Base-by-base conservation (phyloP, 179 eudicot genomes). In the Patellifolia procumbens region DNA sequence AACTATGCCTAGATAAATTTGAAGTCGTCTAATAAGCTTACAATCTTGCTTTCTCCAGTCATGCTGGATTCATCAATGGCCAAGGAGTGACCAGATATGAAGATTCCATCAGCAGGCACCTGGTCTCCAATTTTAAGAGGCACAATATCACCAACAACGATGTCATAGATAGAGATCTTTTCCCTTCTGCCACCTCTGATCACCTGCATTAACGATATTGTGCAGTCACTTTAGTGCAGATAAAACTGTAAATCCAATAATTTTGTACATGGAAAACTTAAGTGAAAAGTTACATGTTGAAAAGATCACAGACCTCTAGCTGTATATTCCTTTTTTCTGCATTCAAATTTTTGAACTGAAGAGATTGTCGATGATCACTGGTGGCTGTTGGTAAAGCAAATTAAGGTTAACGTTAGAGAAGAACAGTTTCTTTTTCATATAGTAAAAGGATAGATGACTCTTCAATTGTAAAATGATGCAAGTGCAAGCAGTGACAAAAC, bases 21-120 rank as follows among this genome's bases (percentile, higher is more conserved):
- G 52, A 70, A 55, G 72, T 74, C 37, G 73, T 74, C 85, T 55
- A 84, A 77, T 71, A 66, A 74, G 82, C 96, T 90, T 86, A 94
- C 98, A 79, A 86, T 88, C 87, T 90, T 91, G 92, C 97, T 92
- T 83, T 94, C 98, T 74, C 97, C 98, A 28, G 97, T 94, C 98
- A 94, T 92, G 88, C 98, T 92, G 16, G 97, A 94, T 87, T 94
- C 98, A 81, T 94, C 98, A 60, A 94, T 87, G 59, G 94, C 84
- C 74, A 94, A 88, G 73, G 92, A 86, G 79, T 94, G 97, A 68
- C 97, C 91, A 79, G 89, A 80, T 70, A 87, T 79, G 59, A 94
- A 76, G 74, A 94, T 51, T 52, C 98, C 98, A 79, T 92, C 98
- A 9, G 98, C 98, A 72, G 97, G 97, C 69, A 92, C 94, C 94